Percentiles rank a stretch among this genome's conserved stretches.
phyloP scores from a whole-genome alignment of 305 asterid genomes.

The Nicotiana rustica region DNA sequence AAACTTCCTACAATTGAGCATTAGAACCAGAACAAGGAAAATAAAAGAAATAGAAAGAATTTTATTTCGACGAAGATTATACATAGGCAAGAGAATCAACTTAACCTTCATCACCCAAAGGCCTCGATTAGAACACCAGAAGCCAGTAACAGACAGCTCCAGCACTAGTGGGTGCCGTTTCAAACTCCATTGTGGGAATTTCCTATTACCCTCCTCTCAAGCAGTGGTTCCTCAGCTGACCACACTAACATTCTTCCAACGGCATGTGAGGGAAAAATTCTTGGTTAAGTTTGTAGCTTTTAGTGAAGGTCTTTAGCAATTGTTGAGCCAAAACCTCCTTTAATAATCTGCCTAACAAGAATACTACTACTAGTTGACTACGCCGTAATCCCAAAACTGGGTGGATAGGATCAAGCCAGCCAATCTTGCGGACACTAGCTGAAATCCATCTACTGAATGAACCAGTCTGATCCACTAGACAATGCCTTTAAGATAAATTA shows the following conservation, averaged over 20 bases:
- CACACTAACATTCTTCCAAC: background rate
- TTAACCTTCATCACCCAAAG: background rate
- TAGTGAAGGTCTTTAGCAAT: background rate
- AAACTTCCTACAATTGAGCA: background rate
- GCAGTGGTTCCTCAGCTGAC: background rate
- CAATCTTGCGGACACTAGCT: slow-evolving; percentile 6
- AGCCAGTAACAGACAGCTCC: background rate
- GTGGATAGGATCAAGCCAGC: slow-evolving; percentile 7
- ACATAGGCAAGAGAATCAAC: background rate
- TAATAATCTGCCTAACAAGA: background rate
- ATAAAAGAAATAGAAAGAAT: background rate
- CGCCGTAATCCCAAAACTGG: background rate
- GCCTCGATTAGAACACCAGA: background rate
- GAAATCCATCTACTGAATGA: background rate
- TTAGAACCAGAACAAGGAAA: background rate
- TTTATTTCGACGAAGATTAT: too few relatives aligned
- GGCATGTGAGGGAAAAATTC: background rate
- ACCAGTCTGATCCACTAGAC: background rate
- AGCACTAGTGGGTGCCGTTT: background rate
- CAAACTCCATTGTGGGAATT: background rate
- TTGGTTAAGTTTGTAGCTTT: background rate
- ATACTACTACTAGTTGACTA: background rate
- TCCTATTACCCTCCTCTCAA: background rate
- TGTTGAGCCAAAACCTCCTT: background rate
- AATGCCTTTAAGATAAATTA: slow-evolving; percentile 16